Percentiles rank a stretch among this genome's conserved stretches.
phyloP scores from a whole-genome alignment of 2,329 filamentous ascomycete genomes.

The Talaromyces sp. region DNA sequence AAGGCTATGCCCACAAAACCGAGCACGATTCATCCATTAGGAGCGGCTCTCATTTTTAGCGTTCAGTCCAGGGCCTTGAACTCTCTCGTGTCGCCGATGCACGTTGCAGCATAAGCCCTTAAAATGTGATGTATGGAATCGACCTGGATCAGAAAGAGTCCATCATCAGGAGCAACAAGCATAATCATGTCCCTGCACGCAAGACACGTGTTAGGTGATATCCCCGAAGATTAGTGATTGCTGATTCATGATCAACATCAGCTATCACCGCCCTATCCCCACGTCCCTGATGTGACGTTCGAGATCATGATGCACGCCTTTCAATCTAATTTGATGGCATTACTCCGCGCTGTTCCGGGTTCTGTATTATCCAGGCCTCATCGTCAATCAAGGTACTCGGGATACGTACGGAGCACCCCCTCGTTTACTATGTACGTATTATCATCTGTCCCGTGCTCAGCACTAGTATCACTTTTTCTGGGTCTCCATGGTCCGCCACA shows the following conservation, averaged over 20 bases:
- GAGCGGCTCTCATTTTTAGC: not conserved
- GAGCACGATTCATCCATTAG: not conserved
- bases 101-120: not conserved
- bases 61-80: not conserved
- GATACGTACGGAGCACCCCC: not conserved
- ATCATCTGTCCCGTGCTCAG: not conserved
- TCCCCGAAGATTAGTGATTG: not conserved
- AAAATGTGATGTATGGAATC: not conserved
- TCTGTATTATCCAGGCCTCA: not conserved
- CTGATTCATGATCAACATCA: not conserved
- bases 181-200: not conserved
- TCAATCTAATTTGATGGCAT: not conserved
- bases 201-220: not conserved
- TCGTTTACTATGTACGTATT: no score
- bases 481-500: not conserved
- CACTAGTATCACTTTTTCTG: not conserved
- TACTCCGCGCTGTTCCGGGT: not conserved
- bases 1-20: not conserved
- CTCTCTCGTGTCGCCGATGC: not conserved
- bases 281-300: not conserved
- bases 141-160: not conserved
- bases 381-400: not conserved
- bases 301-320: not conserved
- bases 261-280: not conserved
- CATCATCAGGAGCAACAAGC: constrained; percentile 5